Conservation (phyloP, 768 basidiomycete species). For the Russula dissimulans region DNA sequence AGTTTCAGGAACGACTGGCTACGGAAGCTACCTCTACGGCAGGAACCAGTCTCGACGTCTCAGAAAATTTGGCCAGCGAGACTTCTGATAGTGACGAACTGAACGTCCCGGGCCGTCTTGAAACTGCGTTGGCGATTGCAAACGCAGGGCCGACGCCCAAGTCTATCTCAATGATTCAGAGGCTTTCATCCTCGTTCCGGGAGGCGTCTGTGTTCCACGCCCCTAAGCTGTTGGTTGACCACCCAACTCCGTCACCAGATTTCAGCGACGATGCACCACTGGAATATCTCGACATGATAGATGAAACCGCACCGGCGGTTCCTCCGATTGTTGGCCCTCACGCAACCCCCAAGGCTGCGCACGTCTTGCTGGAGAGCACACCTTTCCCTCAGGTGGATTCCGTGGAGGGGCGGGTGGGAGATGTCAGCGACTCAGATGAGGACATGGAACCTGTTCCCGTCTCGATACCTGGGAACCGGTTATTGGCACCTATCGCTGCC, state of each 20-base stretch:
- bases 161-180: slow-evolving; percentile 11
- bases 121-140: slow-evolving; percentile 59
- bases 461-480: neutral
- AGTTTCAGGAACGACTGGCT: neutral
- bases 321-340: neutral
- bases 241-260: neutral
- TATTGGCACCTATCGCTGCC: neutral
- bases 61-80: neutral
- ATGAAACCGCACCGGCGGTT: neutral
- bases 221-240: slow-evolving; percentile 27
- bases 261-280: neutral
- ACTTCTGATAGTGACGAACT: slow-evolving; percentile 37
- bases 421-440: slow-evolving; percentile 14
- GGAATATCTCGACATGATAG: slow-evolving; percentile 11
- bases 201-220: slow-evolving; percentile 30
- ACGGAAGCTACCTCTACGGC: slow-evolving; percentile 10
- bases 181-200: slow-evolving; percentile 1
- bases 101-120: slow-evolving; percentile 46
- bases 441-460: slow-evolving; percentile 15
- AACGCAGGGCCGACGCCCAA: slow-evolving; percentile 39
- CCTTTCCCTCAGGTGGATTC: neutral
- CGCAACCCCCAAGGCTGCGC: neutral
- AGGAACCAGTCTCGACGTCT: slow-evolving; percentile 1
- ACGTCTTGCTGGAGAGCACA: neutral
- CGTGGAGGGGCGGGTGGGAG: neutral